These are phyloP conservation scores for Alloascoidea hylecoeti DNA, from an alignment of 805 yeast species.

Conservation along the genomic window DNA sequence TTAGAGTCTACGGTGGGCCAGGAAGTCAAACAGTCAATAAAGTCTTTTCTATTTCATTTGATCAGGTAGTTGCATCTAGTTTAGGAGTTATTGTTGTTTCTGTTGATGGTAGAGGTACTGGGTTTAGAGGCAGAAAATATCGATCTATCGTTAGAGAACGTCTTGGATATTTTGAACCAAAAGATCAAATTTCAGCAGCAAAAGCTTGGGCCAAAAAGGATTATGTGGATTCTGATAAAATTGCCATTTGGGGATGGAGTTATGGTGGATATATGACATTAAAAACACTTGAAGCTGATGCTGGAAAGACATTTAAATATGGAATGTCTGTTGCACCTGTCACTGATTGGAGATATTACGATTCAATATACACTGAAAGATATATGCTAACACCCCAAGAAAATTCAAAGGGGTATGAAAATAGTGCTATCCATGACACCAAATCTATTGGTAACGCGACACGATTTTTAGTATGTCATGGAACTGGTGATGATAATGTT, in stretches of 20 bases:
- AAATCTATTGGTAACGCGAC: constrained; percentile 9
- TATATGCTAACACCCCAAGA: constrained; percentile 45
- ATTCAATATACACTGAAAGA: constrained; percentile 70
- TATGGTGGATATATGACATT: constrained; percentile 73
- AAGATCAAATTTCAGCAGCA: constrained; percentile 43
- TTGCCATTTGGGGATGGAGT: constrained; percentile 83
- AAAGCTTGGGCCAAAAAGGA: constrained; percentile 30
- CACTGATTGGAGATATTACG: constrained; percentile 63
- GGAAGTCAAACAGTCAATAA: constrained; percentile 50
- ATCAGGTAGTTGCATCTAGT: constrained; percentile 41
- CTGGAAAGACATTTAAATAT: constrained; percentile 46
- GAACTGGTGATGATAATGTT: constrained; percentile 77
- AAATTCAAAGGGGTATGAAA: constrained; percentile 33
- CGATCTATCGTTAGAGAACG: constrained; percentile 38
- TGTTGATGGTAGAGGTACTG: constrained; percentile 76
- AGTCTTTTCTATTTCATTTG: constrained; percentile 35
- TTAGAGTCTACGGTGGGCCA: constrained; percentile 70
- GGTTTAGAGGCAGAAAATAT: constrained; percentile 61
- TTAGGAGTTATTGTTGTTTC: constrained; percentile 47
- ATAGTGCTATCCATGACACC: constrained; percentile 24
- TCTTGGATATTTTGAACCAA: constrained; percentile 67
- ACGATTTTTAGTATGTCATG: constrained; percentile 61
- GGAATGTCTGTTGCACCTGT: constrained; percentile 84
- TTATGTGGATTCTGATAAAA: constrained; percentile 35
- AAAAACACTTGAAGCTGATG: constrained; percentile 59